Evolutionary conservation across 495 filamentous ascomycete genomes (phyloP), one percentile per base, ranked within the genome.

Genomic region (Penicillium canariense): DNA sequence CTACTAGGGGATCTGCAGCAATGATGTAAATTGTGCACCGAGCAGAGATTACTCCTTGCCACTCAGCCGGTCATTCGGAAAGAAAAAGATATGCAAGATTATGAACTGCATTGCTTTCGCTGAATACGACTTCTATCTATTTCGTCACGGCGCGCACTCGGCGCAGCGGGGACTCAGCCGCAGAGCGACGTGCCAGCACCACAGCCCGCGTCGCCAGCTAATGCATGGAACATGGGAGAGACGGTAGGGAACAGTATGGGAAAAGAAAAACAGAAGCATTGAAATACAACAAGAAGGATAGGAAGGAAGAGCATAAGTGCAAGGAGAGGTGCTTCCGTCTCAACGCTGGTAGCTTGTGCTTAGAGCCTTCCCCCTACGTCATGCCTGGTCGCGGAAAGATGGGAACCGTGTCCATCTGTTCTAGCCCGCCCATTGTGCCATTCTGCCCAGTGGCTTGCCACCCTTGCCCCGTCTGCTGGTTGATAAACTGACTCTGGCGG

Each of bases 401-500:
- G 0, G 88, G 88, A 31, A 91, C 77, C 3, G 91, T 93, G 15
- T 86, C 82, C 50, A 96, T 48, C 51, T 89, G 83, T 69, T 96
- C 76, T 50, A 93, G 71, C 1, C 93, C 94, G 36, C 93, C 91
- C 62, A 96, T 88, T 10, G 92, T 94, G 4, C 89, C 84, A 68
- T 88, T 83, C 34, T 72, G 72, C 8, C 67, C 67, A 49, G 84
- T 83, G 34, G 80, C 80, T 60, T 96, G 92, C 89, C 94, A 96
- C 12, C 89, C 87, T 67, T 87, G 79, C 0, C 92, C 91, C 2
- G 90, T 96, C 31, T 85, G 81, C 62, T 93, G 89, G 60, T 95
- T 91, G 30, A 94, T 85, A 60, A 96, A 95, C 0, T 84, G 81
- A 47, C 86, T 87, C 67, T 96, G 90, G 8, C 93, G 82, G 82